Evolutionary conservation across 108 stramenopile genomes (phyloP), one percentile per base, ranked within the genome.

Genomic region (Cyclotella cryptica): DNA sequence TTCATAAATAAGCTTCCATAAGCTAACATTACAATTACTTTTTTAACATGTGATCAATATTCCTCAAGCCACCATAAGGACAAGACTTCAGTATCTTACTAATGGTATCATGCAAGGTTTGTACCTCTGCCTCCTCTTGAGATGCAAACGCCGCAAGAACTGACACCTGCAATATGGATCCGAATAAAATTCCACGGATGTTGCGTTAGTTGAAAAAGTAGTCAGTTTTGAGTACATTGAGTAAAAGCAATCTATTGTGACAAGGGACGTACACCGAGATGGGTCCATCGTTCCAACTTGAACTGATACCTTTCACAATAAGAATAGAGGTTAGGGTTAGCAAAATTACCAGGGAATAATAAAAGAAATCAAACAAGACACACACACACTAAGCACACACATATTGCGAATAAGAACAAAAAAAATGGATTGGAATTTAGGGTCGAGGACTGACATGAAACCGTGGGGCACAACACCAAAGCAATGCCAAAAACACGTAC

Each of bases 91-190:
- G 54, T 44, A 79, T 84, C 30, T 75, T 53, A 35, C 27, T 61
- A 28, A 84, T 75, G 10, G 79, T 65, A 71, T 80, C 66, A 57
- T 80, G 69, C 61, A 84, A 66, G 13, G 57, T 35, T 66, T 80
- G 69, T 3, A 70, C 83, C 17, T 84, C 83, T n/a, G 26, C 28
- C 65, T 80, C 78, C 22, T 81, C 76, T 46, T 77, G 66, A 17
- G 81, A 83, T 40, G 81, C 85, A 75, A 86, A 86, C 57, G 85
- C 85, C 18, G 85, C 85, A 35, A 84, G 61, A 19, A 86, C 74
- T 18, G 78, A 79, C 0, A 74, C 65, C 64, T 66, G 35, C 2
- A 66, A 14, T 9, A 47, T 8, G 39, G 41, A 40, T 42, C 0
- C 9, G 30, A 62, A 41, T 14, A 8, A 8, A 35, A 35, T 35